A percentile compares a stretch with the other conserved stretches of the same genome.
Evolutionary conservation across 352 stramenopile genomes (phyloP).

Genomic region (Phytophthora brassicae): DNA sequence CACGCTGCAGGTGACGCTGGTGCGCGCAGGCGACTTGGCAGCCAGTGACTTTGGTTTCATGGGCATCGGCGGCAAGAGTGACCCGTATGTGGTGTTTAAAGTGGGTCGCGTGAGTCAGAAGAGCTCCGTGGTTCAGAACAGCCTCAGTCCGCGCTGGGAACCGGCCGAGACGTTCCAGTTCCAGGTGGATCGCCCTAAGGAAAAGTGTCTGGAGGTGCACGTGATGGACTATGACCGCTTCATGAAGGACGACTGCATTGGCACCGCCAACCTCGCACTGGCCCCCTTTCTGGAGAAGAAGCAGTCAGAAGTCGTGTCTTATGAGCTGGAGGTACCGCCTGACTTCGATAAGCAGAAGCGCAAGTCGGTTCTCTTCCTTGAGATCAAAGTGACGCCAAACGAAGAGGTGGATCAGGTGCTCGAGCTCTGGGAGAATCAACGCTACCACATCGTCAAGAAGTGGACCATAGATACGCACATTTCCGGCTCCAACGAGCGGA

Average conservation of each 20-base stretch:
- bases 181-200: constrained; percentile 60
- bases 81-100: constrained; percentile 74
- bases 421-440: constrained; percentile 86
- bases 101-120: constrained; percentile 50
- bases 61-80: constrained; percentile 72
- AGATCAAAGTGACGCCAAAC: constrained; percentile 53
- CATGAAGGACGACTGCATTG: constrained; percentile 60
- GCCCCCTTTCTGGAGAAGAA: constrained; percentile 55
- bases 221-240: constrained; percentile 72
- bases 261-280: constrained; percentile 46
- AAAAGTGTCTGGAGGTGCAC: constrained; percentile 53
- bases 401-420: constrained; percentile 64
- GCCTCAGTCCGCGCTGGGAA: constrained; percentile 59
- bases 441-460: constrained; percentile 75
- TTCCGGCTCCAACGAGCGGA: constrained; percentile 55
- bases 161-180: constrained; percentile 67
- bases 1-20: constrained; percentile 60
- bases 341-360: constrained; percentile 64
- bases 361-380: constrained; percentile 60
- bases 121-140: constrained; percentile 46
- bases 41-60: constrained; percentile 69
- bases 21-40: constrained; percentile 48
- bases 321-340: constrained; percentile 52
- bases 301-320: constrained; percentile 50
- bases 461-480: constrained; percentile 70